Conservation (phyloP, 345 rosid genomes). For the Carallia pectinifolia region DNA sequence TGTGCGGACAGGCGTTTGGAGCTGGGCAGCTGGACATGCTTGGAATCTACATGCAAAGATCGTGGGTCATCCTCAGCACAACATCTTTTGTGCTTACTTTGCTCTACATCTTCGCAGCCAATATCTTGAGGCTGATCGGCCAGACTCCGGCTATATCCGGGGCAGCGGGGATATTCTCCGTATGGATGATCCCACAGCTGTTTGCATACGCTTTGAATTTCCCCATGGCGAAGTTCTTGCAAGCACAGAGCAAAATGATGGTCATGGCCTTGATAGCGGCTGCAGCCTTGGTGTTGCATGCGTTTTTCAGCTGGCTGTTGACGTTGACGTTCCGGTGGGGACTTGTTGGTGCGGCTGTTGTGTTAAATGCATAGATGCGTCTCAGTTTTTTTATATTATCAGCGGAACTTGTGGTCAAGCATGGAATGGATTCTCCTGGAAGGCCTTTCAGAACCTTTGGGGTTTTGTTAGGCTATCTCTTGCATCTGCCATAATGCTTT, state of each 20-base stretch:
- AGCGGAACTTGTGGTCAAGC: slow-evolving; percentile 77
- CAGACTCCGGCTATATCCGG: slow-evolving; percentile 62
- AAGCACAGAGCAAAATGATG: slow-evolving; percentile 89
- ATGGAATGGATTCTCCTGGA: slow-evolving; percentile 77
- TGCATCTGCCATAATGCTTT: slow-evolving; percentile 91
- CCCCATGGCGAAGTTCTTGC: slow-evolving; percentile 82
- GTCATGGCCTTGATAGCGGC: slow-evolving; percentile 74
- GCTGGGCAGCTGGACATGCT: slow-evolving; percentile 83
- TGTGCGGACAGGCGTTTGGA: slow-evolving; percentile 92
- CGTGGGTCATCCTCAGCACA: slow-evolving; percentile 75
- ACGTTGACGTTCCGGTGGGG: slow-evolving; percentile 63
- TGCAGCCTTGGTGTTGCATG: slow-evolving; percentile 53
- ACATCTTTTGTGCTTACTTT: slow-evolving; percentile 55
- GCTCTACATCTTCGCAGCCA: slow-evolving; percentile 61
- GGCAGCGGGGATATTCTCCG: slow-evolving; percentile 62
- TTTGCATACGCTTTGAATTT: slow-evolving; percentile 72
- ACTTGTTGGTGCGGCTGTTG: slow-evolving; percentile 66
- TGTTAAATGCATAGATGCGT: slow-evolving; percentile 52
- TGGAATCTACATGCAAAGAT: slow-evolving; percentile 85
- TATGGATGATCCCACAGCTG: slow-evolving; percentile 89
- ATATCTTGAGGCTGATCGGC: slow-evolving; percentile 54
- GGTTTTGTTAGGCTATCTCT: slow-evolving; percentile 66
- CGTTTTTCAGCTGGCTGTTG: slow-evolving; percentile 65
- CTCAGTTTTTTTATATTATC: slow-evolving; percentile 58
- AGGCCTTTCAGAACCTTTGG: slow-evolving; percentile 76